Evolutionary conservation across 169 alveolate species (phyloP).

Genomic region (Theileria equi): DNA sequence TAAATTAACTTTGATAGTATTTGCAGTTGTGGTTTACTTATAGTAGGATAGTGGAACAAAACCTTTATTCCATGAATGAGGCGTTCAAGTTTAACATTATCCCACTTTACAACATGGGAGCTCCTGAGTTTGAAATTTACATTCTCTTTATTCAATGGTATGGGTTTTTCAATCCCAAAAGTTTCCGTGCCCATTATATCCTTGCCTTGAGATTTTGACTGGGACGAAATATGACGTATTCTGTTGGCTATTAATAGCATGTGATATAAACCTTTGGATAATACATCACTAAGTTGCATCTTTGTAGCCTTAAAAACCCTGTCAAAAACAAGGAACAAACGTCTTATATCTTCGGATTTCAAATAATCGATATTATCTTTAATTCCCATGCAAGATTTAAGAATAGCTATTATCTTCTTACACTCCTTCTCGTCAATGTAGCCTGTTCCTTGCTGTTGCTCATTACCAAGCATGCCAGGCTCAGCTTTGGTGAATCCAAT

Average conservation of each 20-base stretch:
- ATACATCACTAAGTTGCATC: conserved; percentile 16
- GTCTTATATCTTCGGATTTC: background rate
- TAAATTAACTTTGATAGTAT: conserved; percentile 23
- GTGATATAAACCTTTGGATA: conserved; percentile 8
- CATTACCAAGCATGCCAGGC: too few species aligned
- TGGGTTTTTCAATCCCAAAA: background rate
- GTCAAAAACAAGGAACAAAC: conserved; percentile 8
- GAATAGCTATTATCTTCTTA: background rate
- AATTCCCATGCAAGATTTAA: background rate
- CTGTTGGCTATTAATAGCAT: background rate
- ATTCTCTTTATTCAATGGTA: too few species aligned
- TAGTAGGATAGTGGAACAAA: conserved; percentile 40
- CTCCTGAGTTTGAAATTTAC: too few species aligned
- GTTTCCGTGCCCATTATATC: background rate
- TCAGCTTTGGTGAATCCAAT: too few species aligned
- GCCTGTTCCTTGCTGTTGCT: background rate
- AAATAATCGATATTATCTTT: background rate
- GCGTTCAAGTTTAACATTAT: conserved; percentile 23
- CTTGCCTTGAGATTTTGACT: too few species aligned
- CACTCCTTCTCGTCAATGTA: background rate
- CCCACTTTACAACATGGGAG: conserved; percentile 7
- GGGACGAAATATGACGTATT: too few species aligned
- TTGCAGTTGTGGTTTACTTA: conserved; percentile 41
- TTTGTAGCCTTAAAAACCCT: conserved; percentile 15
- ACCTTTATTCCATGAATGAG: conserved; percentile 33